Conservation (phyloP, 805 yeast species). For the Grigorovia jiainica region DNA sequence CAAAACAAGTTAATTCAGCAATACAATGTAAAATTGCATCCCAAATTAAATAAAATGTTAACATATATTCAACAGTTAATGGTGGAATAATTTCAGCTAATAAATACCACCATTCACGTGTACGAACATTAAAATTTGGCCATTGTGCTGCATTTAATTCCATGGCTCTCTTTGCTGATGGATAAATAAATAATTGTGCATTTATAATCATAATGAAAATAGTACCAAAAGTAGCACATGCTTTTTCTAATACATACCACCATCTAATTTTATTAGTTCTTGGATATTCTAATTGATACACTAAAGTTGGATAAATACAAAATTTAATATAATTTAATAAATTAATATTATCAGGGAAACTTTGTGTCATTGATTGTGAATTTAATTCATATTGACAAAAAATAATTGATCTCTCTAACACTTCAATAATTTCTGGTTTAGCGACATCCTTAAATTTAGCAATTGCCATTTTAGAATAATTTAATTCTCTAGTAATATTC, state of each 20-base stretch:
- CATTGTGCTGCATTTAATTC: constrained; percentile 34
- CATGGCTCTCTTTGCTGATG: constrained; percentile 54
- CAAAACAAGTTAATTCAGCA: constrained; percentile 81
- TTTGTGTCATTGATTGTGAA: constrained; percentile 36
- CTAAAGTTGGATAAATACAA: constrained; percentile 83
- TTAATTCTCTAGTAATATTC: constrained; percentile 47
- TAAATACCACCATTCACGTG: constrained; percentile 24
- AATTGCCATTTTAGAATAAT: constrained; percentile 37
- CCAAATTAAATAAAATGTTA: constrained; percentile 88
- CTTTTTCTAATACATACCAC: constrained; percentile 57
- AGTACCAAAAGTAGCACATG: constrained; percentile 78
- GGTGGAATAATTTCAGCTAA: constrained; percentile 72
- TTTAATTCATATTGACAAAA: constrained; percentile 69
- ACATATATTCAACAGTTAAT: constrained; percentile 62
- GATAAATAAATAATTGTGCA: constrained; percentile 69
- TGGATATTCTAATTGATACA: constrained; percentile 76
- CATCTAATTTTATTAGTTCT: constrained; percentile 61
- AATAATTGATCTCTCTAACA: constrained; percentile 40
- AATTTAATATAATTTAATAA: constrained; percentile 59
- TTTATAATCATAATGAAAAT: constrained; percentile 72
- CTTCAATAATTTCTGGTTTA: constrained; percentile 20
- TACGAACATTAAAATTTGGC: constrained; percentile 15
- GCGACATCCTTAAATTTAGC: constrained; percentile 29
- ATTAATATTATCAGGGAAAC: constrained; percentile 69
- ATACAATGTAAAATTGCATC: constrained; percentile 83